Conservation (phyloP, 129 eudicot genomes). For the Flaveria trinervia region DNA sequence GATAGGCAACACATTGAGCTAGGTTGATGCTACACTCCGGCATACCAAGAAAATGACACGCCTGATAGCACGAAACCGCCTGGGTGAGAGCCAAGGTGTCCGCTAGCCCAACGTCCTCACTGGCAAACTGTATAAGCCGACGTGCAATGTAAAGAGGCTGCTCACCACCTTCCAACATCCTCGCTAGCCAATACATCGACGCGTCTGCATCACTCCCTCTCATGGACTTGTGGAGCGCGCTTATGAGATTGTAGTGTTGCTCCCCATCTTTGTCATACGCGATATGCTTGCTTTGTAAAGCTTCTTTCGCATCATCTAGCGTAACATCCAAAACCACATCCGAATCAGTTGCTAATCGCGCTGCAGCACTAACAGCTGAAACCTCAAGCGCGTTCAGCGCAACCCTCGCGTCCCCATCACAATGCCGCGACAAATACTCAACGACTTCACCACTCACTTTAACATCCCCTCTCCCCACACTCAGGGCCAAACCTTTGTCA, state of each 20-base stretch:
- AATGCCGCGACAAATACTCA: slow-evolving; percentile 52
- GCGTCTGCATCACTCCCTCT: slow-evolving; percentile 91
- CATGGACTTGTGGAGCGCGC: slow-evolving; percentile 90
- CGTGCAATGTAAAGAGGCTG: slow-evolving; percentile 91
- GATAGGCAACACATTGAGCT: slow-evolving; percentile 80
- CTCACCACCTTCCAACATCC: slow-evolving; percentile 96
- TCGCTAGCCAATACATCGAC: slow-evolving; percentile 83
- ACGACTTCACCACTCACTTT: slow-evolving; percentile 45
- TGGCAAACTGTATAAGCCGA: slow-evolving; percentile 69
- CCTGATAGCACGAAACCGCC: slow-evolving; percentile 93
- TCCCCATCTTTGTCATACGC: slow-evolving; percentile 77
- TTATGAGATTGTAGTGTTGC: slow-evolving; percentile 83
- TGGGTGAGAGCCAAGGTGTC: slow-evolving; percentile 71
- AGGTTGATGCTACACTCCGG: slow-evolving; percentile 80
- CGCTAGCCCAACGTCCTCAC: slow-evolving; percentile 91
- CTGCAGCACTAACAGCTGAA: slow-evolving; percentile 55
- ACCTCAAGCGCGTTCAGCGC: slow-evolving; percentile 81
- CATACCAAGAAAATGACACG: slow-evolving; percentile 91
- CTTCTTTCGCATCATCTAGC: slow-evolving; percentile 74
- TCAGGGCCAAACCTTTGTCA: slow-evolving; percentile 48
- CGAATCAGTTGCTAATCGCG: slow-evolving; percentile 25
- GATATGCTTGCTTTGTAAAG: slow-evolving; percentile 80
- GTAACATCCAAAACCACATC: slow-evolving; percentile 18
- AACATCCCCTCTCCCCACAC: slow-evolving; percentile 29
- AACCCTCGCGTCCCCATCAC: slow-evolving; percentile 93